These are phyloP conservation scores for Zalerion maritima DNA, from an alignment of 495 filamentous ascomycete genomes.

Conservation along the genomic window DNA sequence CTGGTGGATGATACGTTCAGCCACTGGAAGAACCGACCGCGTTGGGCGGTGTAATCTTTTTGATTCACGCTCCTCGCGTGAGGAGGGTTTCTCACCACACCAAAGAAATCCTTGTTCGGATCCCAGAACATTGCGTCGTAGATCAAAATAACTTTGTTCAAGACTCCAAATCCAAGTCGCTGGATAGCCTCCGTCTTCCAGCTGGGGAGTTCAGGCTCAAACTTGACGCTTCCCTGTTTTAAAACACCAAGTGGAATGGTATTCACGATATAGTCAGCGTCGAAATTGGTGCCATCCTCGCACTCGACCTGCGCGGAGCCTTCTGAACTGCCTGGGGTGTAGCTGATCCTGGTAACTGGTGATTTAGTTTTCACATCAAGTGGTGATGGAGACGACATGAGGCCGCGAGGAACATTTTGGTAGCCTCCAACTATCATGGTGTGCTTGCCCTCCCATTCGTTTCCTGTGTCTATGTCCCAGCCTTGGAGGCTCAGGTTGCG, in stretches of 20 bases:
- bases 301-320: constrained; percentile 49
- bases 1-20: constrained; percentile 88
- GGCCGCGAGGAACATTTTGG: constrained; percentile 70
- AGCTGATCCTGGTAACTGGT: constrained; percentile 49
- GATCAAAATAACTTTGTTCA: constrained; percentile 92
- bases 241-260: constrained; percentile 83
- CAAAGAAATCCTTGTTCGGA: constrained; percentile 82
- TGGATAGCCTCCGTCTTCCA: constrained; percentile 74
- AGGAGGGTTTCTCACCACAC: constrained; percentile 58
- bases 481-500: constrained; percentile 74
- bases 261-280: constrained; percentile 75
- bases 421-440: constrained; percentile 88
- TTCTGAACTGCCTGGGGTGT: constrained; percentile 17
- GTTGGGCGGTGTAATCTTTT: constrained; percentile 35
- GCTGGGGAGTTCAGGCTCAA: constrained; percentile 68
- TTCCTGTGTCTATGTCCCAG: constrained; percentile 94
- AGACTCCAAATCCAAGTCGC: constrained; percentile 80
- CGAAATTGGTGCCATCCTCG: constrained; percentile 59
- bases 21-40: constrained; percentile 88
- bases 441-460: constrained; percentile 92
- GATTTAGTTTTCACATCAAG: constrained; percentile 67
- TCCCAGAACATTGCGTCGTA: constrained; percentile 92
- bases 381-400: constrained; percentile 58
- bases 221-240: constrained; percentile 59
- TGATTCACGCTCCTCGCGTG: constrained; percentile 38